Base-by-base conservation (phyloP, 1,139 yeast species). In the Candida gigantensis region DNA sequence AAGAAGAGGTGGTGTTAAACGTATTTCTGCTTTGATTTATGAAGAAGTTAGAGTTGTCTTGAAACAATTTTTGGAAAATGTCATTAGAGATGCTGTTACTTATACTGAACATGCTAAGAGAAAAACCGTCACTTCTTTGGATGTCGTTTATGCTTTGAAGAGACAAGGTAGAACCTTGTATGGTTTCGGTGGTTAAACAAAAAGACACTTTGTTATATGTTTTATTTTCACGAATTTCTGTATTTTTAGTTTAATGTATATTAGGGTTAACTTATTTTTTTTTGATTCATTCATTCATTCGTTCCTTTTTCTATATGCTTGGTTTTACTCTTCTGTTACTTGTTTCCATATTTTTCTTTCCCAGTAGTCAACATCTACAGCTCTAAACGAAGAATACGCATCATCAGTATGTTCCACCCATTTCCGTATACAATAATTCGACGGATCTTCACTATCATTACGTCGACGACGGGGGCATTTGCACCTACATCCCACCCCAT, bases 1-100 rank as follows among this genome's bases (percentile, higher is more conserved):
- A 46, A 90, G 98, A 84, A 89, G 98, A 87, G 98, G 98, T 77
- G 98, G 98, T 87, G 98, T 92, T 65, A 92, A 92, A 84, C 96
- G 97, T 85, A 92, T 92, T 61, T 90, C 97, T 51, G 97, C 96
- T 65, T 79, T 90, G 68, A 90, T 92, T 71, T 92, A 92, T 79
- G 97, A 92, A 77, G 97, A 90, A 79, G 96, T 94, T 62, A 88
- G 98, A 78, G 92, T 86, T 54, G 97, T 92, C 57, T 80, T 92
- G 57, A 90, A 90, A 77, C 79, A 95, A 45, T 92, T 90, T 85
- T 81, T 92, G 65, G 97, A 89, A 75, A 84, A 86, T 65, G 97
- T 90, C 58, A 92, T 92, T 73, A 88, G 97, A 78, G 97, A 92
- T 62, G 97, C 97, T 59, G 97, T 92, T 60, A 89, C 97, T 60